phyloP scores from a whole-genome alignment of 192 early-diverging fungal genomes.

The Spizellomyces punctatus region DNA sequence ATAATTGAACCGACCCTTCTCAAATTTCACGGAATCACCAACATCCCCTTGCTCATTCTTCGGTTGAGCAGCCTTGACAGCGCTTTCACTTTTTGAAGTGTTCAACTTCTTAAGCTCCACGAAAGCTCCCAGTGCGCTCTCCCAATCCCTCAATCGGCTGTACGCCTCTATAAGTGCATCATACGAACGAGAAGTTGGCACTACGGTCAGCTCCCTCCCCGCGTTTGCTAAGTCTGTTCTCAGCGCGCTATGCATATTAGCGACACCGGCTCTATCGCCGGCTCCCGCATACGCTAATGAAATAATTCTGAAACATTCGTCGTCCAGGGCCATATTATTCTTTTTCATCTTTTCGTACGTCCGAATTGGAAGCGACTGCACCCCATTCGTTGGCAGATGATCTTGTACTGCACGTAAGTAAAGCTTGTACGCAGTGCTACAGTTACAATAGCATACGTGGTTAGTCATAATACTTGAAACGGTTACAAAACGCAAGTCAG shows the following conservation, averaged over 20 bases:
- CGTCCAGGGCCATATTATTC: background rate
- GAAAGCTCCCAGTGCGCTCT: conserved; percentile 5
- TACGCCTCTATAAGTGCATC: conserved; percentile 10
- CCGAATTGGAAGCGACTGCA: background rate
- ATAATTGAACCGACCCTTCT: no score
- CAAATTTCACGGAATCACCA: no score
- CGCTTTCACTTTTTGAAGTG: background rate
- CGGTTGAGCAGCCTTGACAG: background rate
- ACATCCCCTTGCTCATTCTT: no score
- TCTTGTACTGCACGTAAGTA: background rate
- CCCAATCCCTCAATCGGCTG: background rate
- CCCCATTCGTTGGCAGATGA: no score
- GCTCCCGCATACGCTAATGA: background rate
- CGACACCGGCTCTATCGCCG: background rate
- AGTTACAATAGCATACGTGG: background rate
- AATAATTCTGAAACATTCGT: background rate
- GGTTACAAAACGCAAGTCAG: background rate
- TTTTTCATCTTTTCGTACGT: background rate
- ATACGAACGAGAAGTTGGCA: conserved; percentile 5
- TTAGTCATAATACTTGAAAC: background rate
- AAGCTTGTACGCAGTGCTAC: background rate
- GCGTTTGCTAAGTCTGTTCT: background rate
- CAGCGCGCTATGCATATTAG: background rate
- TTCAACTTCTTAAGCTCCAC: background rate
- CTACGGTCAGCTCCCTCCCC: no score